phyloP scores from a whole-genome alignment of 208 protist genomes.

The Leishmania braziliensis region DNA sequence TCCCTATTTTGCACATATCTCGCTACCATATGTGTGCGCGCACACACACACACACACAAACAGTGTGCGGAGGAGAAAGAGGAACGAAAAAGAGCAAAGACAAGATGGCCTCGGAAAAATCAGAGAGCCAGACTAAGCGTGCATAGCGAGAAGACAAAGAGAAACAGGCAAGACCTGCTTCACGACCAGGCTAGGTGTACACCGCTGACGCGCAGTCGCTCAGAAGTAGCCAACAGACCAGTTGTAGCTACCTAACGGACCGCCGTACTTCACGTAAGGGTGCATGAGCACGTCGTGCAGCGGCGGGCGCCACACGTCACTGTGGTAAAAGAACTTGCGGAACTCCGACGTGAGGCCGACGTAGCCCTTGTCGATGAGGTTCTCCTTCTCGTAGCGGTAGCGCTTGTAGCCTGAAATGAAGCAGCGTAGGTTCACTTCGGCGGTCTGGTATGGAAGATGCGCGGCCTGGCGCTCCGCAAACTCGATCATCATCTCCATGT shows the following conservation, averaged over 20 bases:
- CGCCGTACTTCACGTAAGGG: slow-evolving; percentile 84
- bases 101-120: neutral
- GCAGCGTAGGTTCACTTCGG: slow-evolving; percentile 81
- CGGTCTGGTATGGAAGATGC: slow-evolving; percentile 88
- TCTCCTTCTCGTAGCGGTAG: slow-evolving; percentile 88
- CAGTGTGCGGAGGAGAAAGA: neutral
- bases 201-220: slow-evolving; percentile 1
- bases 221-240: slow-evolving; percentile 92
- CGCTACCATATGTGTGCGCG: neutral
- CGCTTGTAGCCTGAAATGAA: slow-evolving; percentile 86
- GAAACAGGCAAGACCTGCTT: neutral
- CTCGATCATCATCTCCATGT: slow-evolving; percentile 90
- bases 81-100: neutral
- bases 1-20: neutral
- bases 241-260: slow-evolving; percentile 88
- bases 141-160: neutral
- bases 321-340: slow-evolving; percentile 93
- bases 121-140: neutral
- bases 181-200: neutral
- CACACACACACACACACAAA: neutral
- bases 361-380: slow-evolving; percentile 90
- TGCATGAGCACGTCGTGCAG: slow-evolving; percentile 91
- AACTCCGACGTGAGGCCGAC: slow-evolving; percentile 91
- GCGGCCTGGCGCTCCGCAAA: slow-evolving; percentile 82
- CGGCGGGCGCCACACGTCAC: slow-evolving; percentile 89